Evolutionary conservation across 352 stramenopile genomes (phyloP), one percentile per base, ranked within the genome.

Genomic region (Phytophthora tubulina): DNA sequence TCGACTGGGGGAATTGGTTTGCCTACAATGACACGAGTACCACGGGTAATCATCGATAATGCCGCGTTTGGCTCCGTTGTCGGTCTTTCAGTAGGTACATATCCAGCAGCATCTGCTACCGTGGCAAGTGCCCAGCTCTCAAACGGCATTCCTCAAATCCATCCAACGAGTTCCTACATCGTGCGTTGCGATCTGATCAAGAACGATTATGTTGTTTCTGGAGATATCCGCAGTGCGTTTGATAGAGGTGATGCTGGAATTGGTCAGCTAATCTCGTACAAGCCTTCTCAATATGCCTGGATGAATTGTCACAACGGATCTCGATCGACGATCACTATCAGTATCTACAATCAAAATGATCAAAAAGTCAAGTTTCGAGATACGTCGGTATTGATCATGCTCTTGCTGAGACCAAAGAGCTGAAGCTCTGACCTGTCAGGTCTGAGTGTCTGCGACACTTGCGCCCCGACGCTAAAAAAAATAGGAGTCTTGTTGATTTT

Each of bases 161-260:
- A 72, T 3, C 62, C 68, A 0, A 63, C 27, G n/a, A n/a, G n/a
- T 1, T 46, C 14, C 1, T 75, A 75, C 35, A 62, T 75, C 4
- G 54, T 75, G 32, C 45, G 68, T 6, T 75, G 68, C 27, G 61
- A 66, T 54, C 6, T 72, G 2, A 59, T 75, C 13, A 75, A 75
- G 31, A 75, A 75, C n/a, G 46, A 63, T 3, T 75, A 67, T 17
- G 60, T 66, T 6, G 39, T 53, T 9, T 67, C 61, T 33, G 54
- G 60, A 21, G 60, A 71, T 53, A 71, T 71, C 13, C 4, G 72
- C 1, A 52, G 13, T 35, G 51, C 66, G 0, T 73, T 69, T 57
- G 54, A 69, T 44, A 7, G 61, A 21, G 50, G 57, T 36, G 57
- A 73, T 62, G 36, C 66, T 5, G 2, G 3, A 4, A 44, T 69